Base-by-base conservation (phyloP, 257 asterid species). In the Fraxinus quadrangulata region DNA sequence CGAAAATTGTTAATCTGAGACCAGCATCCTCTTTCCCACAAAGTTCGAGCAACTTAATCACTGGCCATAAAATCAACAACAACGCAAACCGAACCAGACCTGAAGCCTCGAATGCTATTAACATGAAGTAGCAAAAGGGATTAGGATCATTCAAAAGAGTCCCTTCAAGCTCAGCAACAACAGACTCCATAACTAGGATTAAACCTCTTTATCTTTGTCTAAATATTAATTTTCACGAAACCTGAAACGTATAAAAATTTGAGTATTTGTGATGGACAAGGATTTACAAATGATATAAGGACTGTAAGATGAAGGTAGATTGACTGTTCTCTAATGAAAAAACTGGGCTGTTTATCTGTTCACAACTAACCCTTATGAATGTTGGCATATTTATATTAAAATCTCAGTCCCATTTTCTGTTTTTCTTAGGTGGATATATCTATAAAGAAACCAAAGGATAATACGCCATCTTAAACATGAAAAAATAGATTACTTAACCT, bases 91-190 rank as follows among this genome's bases (percentile, higher is more conserved):
- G 88, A 72, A 91, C 72, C 1, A 92, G 83, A 12, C 96, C 90
- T 3, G 97, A 93, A 0, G 96, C 98, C 73, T 95, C 99, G 68
- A 95, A 95, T 6, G 99, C 98, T 1, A 95, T 83, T 42, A 95
- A 26, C 98, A 95, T 93, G 84, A 93, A 95, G 74, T 93, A 95
- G 26, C 94, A 89, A 77, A 95, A 95, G 0, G 89, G 84, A 75
- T 91, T 82, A 14, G 82, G 87, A 77, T 90, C 82, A 67, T 86
- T 91, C 73, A 95, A 65, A 28, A 95, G 96, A 51, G 88, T 82
- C 16, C 99, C 97, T 87, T 93, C 97, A 1, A 95, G 79, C 76
- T 90, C 97, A 0, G 90, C 85, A 63, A 91, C 87, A 61, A 89
- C 83, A 23, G 91, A 85, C 59, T 84, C 88, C 96, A 88, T 63